phyloP scores from a whole-genome alignment of 768 basidiomycete species.

The Pulveroboletus ravenelii region DNA sequence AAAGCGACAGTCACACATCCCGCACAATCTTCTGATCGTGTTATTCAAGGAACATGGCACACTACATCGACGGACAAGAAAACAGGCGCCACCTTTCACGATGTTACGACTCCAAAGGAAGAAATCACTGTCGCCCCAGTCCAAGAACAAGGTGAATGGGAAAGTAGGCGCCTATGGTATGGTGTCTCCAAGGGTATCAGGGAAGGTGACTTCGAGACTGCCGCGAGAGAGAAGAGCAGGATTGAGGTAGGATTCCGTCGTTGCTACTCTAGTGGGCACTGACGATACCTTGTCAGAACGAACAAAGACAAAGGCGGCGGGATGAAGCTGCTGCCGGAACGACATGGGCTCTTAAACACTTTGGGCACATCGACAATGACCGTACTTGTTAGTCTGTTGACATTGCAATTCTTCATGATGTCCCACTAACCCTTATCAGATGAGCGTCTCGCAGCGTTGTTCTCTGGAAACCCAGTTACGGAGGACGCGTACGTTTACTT shows the following conservation, averaged over 20 bases:
- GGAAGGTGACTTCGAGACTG: slow-evolving; percentile 88
- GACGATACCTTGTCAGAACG: slow-evolving; percentile 56
- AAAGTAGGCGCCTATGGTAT: slow-evolving; percentile 82
- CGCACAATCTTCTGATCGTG: slow-evolving; percentile 39
- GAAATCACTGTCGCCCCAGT: slow-evolving; percentile 64
- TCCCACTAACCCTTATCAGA: slow-evolving; percentile 31
- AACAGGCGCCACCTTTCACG: slow-evolving; percentile 60
- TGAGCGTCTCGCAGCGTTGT: slow-evolving; percentile 57
- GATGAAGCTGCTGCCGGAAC: slow-evolving; percentile 74
- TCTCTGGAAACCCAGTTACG: slow-evolving; percentile 59
- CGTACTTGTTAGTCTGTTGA: slow-evolving; percentile 54
- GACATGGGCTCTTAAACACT: slow-evolving; percentile 76
- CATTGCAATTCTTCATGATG: neutral
- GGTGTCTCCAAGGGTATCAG: slow-evolving; percentile 87
- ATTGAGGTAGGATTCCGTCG: slow-evolving; percentile 64
- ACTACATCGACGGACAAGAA: slow-evolving; percentile 49
- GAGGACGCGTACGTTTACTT: slow-evolving; percentile 77
- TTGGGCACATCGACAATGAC: slow-evolving; percentile 64
- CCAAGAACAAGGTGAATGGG: slow-evolving; percentile 71
- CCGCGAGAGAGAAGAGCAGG: slow-evolving; percentile 79
- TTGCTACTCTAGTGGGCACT: neutral
- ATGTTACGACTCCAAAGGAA: slow-evolving; percentile 68
- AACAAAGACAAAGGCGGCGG: slow-evolving; percentile 82
- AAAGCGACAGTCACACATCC: slow-evolving; percentile 70
- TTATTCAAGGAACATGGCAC: slow-evolving; percentile 82